Percentiles rank a stretch among this genome's conserved stretches.
Evolutionary conservation across 2,329 filamentous ascomycete species (phyloP).

Genomic region (Reticulascus tulasneorum): DNA sequence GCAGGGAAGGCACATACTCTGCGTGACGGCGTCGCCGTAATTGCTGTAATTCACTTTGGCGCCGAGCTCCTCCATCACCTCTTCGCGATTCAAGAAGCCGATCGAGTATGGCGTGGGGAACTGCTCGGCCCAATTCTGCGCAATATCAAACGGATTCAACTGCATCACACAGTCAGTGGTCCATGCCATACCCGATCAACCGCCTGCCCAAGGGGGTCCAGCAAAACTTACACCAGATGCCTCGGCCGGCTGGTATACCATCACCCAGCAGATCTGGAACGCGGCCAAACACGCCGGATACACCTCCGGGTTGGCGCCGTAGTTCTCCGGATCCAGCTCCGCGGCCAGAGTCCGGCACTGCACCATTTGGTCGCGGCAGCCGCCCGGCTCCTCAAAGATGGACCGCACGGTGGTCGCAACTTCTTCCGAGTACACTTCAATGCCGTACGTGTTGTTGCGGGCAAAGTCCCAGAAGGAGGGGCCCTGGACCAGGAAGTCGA

Average conservation of each 20-base stretch:
- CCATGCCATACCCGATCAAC: too few relatives aligned
- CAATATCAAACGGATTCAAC: slow-evolving; percentile 50
- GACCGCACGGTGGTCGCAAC: not conserved
- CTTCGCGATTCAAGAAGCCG: slow-evolving; percentile 49
- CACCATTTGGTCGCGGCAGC: slow-evolving; percentile 6
- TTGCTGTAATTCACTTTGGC: slow-evolving; percentile 50
- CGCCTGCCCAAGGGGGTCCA: too few relatives aligned
- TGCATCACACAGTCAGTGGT: slow-evolving; percentile 13
- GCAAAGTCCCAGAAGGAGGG: slow-evolving; percentile 3
- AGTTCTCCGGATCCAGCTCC: slow-evolving; percentile 38
- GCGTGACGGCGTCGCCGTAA: not conserved
- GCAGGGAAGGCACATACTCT: too few relatives aligned
- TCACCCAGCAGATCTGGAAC: slow-evolving; percentile 2
- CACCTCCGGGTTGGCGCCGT: slow-evolving; percentile 1
- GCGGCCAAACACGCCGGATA: slow-evolving; percentile 3
- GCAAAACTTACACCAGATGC: slow-evolving; percentile 12
- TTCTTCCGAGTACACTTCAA: slow-evolving; percentile 3
- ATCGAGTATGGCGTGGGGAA: slow-evolving; percentile 33
- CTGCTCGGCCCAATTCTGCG: slow-evolving; percentile 5
- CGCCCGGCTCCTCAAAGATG: slow-evolving; percentile 2
- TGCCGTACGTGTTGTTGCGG: slow-evolving; percentile 11
- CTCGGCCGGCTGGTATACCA: slow-evolving; percentile 10
- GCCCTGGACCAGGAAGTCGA: slow-evolving; percentile 8
- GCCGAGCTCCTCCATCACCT: slow-evolving; percentile 50
- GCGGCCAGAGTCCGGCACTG: slow-evolving; percentile 18